Evolutionary conservation across 1,139 yeast genomes (phyloP), one percentile per base, ranked within the genome.

Genomic region (Hansenula lynferdii): DNA sequence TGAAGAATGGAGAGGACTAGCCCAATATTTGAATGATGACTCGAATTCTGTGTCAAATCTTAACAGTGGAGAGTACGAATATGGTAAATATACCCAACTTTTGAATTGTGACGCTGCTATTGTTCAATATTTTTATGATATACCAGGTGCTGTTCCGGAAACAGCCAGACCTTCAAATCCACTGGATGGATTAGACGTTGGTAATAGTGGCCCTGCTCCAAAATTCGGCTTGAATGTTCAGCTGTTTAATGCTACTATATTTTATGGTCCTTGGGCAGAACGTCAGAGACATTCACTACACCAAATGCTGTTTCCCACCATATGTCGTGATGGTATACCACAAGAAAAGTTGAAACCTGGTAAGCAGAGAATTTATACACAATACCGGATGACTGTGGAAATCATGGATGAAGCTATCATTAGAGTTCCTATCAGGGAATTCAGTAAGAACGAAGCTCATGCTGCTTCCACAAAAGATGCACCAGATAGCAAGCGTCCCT

Each of bases 221-320:
- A 75, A 72, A 42, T 75, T 75, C 56, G 92, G 90, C 0, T 53
- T 81, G 6, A 83, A 83, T 41, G 41, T 89, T 15, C 69, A 67
- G 16, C 51, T 87, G 6, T 70, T 74, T 1, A 72, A 75, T 44
- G 80, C 90, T 0, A 80, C 86, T 0, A 65, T 87, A 1, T 83
- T 83, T 49, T 90, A 86, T 54, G 98, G 98, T 0, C 95, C 98
- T 0, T 90, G 97, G 97, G 85, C 97, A 0, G 95, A 90, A 44
- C 75, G 90, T 33, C 95, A 92, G 57, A 59, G 96, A 18, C 70
- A 70, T 2, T 75, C 81, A 1, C 54, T 90, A 9, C 92, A 83
- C 44, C 62, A 68, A 9, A 65, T 80, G 64, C 65, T 92, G 28
- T 77, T 82, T 44, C 98, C 98, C 0, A 58, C 74, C 0, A 58